Evolutionary conservation across 2,329 filamentous ascomycete genomes (phyloP), one percentile per base, ranked within the genome.

Genomic region (Thelonectria rubi): DNA sequence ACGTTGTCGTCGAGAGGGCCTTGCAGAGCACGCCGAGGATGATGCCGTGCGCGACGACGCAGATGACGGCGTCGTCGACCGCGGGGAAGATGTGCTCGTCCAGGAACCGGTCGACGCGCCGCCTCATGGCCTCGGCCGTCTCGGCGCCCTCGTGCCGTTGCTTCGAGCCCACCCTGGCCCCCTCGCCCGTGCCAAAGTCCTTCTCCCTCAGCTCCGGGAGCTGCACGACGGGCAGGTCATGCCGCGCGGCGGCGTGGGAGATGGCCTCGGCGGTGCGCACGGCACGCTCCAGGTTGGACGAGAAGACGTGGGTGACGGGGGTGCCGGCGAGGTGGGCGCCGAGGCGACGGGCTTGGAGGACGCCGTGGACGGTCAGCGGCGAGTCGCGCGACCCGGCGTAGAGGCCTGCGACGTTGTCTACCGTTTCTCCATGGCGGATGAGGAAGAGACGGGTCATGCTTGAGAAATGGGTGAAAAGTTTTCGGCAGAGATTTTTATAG

Each of bases 401-500:
- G 62, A 92, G 78, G 56, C 88, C 86, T 42, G 90, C 90, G 60
- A 95, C 90, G 76, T 97, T 97, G 78, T 97, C 91, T 66, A 96
- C 91, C 15, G 92, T 94, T 80, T 97, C 93, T 73, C 90, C 93
- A 82, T 97, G 93, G 58, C 93, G 89, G 71, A 97, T 87, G 70
- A 97, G 84, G 71, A 93, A 88, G 57, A 97, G 67, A 62, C 72
- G 77, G 76, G 79, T 78, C 76, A 55, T 67, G 24, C 7, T 30
- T 5, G 26, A 8, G 8, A 8, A 8, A 30, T 30, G 26, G 21
- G 26, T 30, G 26, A 30, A 30, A 18, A 48, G 26, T 34, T 32
- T 2, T 26, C n/a, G 24, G 7, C 1, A 17, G 40, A 20, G 58
- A 64, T 66, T 71, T 71, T 53, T 66, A 18, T 4, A 30, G 26